Conservation (phyloP, 768 basidiomycete species). For the Psilocybe azurescens region DNA sequence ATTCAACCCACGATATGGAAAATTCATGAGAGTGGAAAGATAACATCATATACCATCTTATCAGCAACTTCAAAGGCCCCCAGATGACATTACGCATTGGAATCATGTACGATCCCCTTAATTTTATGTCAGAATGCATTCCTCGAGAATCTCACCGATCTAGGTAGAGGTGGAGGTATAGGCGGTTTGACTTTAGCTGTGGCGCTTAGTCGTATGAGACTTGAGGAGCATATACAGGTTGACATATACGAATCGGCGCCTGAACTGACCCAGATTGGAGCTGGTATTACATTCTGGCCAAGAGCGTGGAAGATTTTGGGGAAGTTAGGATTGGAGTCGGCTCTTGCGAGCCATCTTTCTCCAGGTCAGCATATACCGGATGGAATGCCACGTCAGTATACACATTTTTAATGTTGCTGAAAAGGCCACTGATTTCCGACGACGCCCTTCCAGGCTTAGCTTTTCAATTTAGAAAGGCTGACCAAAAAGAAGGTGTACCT, state of each 20-base stretch:
- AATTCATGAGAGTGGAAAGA: neutral
- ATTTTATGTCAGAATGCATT: neutral
- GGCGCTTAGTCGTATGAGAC: constrained; percentile 27
- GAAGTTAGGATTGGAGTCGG: constrained; percentile 24
- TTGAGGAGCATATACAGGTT: constrained; percentile 31
- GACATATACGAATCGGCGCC: constrained; percentile 47
- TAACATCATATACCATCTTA: neutral
- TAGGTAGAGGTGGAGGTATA: constrained; percentile 34
- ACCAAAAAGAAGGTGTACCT: constrained; percentile 30
- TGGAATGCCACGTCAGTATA: constrained; percentile 17
- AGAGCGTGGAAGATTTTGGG: constrained; percentile 35
- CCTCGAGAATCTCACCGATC: neutral
- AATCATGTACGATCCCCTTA: constrained; percentile 16
- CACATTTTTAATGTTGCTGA: neutral
- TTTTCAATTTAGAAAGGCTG: constrained; percentile 38
- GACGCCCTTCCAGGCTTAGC: constrained; percentile 20
- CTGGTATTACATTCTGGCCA: constrained; percentile 39
- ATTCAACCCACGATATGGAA: neutral
- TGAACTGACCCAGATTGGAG: constrained; percentile 41
- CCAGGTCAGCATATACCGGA: constrained; percentile 23
- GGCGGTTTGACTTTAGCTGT: constrained; percentile 33
- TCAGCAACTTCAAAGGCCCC: neutral
- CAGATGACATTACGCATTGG: constrained; percentile 19
- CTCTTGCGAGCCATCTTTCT: constrained; percentile 17
- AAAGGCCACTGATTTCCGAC: neutral